Percentiles rank a stretch among this genome's conserved stretches.
These are phyloP conservation scores for Aciculosporium take DNA, from an alignment of 2,329 filamentous ascomycete genomes.

Conservation along the genomic window DNA sequence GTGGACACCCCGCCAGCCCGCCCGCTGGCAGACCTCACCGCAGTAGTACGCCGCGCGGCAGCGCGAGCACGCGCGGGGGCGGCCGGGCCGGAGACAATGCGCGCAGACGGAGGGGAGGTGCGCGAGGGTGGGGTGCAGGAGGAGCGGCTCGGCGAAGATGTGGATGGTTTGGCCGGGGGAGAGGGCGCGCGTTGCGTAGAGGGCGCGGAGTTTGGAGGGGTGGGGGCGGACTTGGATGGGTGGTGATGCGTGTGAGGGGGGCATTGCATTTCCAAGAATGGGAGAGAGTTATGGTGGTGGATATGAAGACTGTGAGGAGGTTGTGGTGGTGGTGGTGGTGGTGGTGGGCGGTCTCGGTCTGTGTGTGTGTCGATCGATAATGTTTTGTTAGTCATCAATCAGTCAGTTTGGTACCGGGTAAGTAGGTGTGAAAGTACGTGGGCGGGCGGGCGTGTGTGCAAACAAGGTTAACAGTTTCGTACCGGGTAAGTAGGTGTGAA, in stretches of 20 bases:
- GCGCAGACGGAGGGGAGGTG: conserved; percentile 31
- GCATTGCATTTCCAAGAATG: no score
- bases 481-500: no score
- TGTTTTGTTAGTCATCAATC: no score
- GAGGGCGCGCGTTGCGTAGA: conserved; percentile 29
- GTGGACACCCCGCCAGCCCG: conserved; percentile 39
- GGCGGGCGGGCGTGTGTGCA: no score
- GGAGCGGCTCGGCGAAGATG: conserved; percentile 24
- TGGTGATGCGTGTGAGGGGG: not conserved
- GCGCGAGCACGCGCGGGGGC: conserved; percentile 30
- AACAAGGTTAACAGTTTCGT: no score
- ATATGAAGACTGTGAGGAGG: no score
- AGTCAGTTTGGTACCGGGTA: no score
- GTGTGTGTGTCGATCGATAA: no score
- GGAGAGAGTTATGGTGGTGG: no score
- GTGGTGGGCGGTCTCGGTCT: no score
- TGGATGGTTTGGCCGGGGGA: conserved; percentile 31
- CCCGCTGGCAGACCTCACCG: conserved; percentile 35
- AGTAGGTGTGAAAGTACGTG: no score
- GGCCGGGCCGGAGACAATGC: conserved; percentile 28
- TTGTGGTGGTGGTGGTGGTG: not conserved
- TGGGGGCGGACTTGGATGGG: conserved; percentile 4
- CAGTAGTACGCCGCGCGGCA: conserved; percentile 44
- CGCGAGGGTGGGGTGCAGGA: conserved; percentile 33
- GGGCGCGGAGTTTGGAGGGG: conserved; percentile 28